Percentiles rank a stretch among this genome's conserved stretches.
Conservation (phyloP, 202 grass and related monocot genomes). For the Bolboschoenoplectus hybrid region DNA sequence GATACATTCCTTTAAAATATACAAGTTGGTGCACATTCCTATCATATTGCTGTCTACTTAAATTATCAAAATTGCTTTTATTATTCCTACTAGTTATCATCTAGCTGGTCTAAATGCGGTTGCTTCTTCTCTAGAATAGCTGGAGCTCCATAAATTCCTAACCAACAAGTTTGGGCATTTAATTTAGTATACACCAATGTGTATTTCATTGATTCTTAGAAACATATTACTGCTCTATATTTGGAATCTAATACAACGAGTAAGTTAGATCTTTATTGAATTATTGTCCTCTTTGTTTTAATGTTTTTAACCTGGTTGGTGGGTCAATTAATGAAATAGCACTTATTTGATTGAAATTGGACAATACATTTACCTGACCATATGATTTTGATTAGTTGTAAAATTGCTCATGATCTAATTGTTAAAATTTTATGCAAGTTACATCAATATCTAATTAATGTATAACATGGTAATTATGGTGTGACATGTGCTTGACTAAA, state of each 20-base stretch:
- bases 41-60: slow-evolving; percentile 19
- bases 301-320: background rate
- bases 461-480: background rate
- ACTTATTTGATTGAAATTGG: slow-evolving; percentile 27
- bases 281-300: background rate
- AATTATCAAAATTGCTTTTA: background rate
- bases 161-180: slow-evolving; percentile 26
- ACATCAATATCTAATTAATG: background rate
- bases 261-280: background rate
- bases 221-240: slow-evolving; percentile 6
- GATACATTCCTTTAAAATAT: background rate
- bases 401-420: background rate
- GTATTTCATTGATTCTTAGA: background rate
- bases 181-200: slow-evolving; percentile 5
- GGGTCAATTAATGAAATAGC: background rate
- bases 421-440: background rate
- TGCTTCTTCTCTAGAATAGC: background rate
- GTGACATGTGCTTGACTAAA: background rate
- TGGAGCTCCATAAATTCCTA: background rate
- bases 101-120: background rate
- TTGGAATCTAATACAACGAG: background rate
- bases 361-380: background rate
- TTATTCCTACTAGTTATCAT: slow-evolving; percentile 4
- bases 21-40: background rate
- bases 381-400: background rate